Conservation (phyloP, 345 rosid genomes). For the Mallotus nudiflorus region DNA sequence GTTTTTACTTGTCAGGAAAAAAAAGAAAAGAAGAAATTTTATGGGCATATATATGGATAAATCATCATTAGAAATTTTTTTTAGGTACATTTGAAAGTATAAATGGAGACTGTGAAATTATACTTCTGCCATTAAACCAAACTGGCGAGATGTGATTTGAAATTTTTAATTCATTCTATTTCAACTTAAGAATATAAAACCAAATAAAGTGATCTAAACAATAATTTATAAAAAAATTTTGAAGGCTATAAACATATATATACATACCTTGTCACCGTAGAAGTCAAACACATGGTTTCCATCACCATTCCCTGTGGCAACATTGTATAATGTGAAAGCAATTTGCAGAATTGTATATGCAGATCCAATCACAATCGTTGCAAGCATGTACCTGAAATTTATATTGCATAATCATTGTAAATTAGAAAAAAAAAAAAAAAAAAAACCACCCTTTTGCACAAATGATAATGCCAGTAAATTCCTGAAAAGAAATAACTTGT, state of each 20-base stretch:
- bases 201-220: no score
- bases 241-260: background rate
- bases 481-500: background rate
- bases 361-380: slow-evolving; percentile 28
- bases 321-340: slow-evolving; percentile 4
- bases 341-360: slow-evolving; percentile 35
- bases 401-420: background rate
- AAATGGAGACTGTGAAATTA: no score
- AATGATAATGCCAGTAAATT: background rate
- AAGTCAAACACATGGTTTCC: slow-evolving; percentile 24
- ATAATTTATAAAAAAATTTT: background rate
- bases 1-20: no score
- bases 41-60: no score
- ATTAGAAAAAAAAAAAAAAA: background rate
- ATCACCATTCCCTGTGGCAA: slow-evolving; percentile 25
- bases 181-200: no score
- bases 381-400: slow-evolving; percentile 35
- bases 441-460: background rate
- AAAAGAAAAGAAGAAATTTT: no score
- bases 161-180: no score
- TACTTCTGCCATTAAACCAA: no score
- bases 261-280: slow-evolving; percentile 34
- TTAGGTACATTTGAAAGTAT: no score
- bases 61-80: no score
- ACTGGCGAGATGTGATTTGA: no score